These are phyloP conservation scores for Mycocalia duriaeana DNA, from an alignment of 1,284 basidiomycete genomes.

Conservation along the genomic window DNA sequence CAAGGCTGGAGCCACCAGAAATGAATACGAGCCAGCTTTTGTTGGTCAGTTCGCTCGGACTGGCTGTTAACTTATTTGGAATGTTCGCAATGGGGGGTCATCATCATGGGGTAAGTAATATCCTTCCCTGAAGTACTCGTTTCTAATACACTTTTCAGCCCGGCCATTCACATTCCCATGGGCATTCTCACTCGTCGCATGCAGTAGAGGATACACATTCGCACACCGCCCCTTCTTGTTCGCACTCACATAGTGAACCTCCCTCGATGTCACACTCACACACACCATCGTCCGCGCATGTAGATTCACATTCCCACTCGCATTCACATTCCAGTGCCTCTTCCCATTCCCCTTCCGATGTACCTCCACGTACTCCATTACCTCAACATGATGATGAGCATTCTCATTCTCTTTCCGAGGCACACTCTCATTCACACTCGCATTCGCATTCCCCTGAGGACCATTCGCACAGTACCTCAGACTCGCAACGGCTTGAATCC, in stretches of 20 bases:
- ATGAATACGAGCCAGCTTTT: slow-evolving; percentile 96
- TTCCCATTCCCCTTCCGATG: slow-evolving; percentile 20
- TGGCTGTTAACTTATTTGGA: slow-evolving; percentile 94
- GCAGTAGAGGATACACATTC: slow-evolving; percentile 28
- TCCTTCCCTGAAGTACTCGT: neutral
- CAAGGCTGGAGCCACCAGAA: slow-evolving; percentile 88
- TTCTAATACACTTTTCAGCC: slow-evolving; percentile 30
- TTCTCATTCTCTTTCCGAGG: slow-evolving; percentile 8
- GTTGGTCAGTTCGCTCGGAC: slow-evolving; percentile 83
- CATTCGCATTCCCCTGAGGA: slow-evolving; percentile 18
- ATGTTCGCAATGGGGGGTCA: slow-evolving; percentile 99
- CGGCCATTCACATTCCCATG: slow-evolving; percentile 54
- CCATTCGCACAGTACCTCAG: slow-evolving; percentile 28
- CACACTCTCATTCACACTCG: slow-evolving; percentile 13
- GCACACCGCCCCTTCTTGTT: slow-evolving; percentile 22
- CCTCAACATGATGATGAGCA: too few relatives aligned
- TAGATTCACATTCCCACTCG: slow-evolving; percentile 20
- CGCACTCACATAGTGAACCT: slow-evolving; percentile 8
- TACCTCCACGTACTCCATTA: too few relatives aligned
- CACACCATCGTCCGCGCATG: slow-evolving; percentile 27
- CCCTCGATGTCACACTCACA: slow-evolving; percentile 24
- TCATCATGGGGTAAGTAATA: slow-evolving; percentile 59
- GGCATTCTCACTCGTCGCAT: slow-evolving; percentile 37
- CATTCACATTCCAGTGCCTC: slow-evolving; percentile 8
- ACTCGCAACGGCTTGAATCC: slow-evolving; percentile 9